Conservation (phyloP, 805 yeast species). For the Suhomyces pyralidae region DNA sequence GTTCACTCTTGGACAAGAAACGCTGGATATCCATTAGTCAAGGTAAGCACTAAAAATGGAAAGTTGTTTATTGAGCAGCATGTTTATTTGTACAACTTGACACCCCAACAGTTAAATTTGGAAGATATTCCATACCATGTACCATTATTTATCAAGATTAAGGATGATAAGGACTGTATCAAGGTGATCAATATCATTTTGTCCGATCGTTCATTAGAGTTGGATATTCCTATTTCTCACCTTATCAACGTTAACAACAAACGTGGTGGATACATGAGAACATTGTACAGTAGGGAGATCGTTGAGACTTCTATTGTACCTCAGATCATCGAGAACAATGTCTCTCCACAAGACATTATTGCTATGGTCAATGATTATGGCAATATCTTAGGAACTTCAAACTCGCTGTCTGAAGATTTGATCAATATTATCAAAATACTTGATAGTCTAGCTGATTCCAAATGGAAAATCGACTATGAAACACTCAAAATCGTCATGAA, state of each 20-base stretch:
- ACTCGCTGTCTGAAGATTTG: conserved; percentile 20
- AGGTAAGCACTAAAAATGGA: conserved; percentile 25
- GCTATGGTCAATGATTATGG: conserved; percentile 41
- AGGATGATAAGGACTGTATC: conserved; percentile 23
- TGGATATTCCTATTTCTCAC: conserved; percentile 27
- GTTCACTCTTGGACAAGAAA: conserved; percentile 59
- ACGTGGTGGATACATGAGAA: conserved; percentile 12
- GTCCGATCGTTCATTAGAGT: conserved; percentile 39
- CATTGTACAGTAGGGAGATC: conserved; percentile 7
- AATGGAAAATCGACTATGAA: conserved; percentile 22
- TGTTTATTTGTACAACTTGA: conserved; percentile 26
- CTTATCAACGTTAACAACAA: conserved; percentile 44
- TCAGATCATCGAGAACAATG: conserved; percentile 9
- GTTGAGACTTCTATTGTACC: conserved; percentile 8
- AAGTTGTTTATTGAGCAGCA: conserved; percentile 38
- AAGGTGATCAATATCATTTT: conserved; percentile 37
- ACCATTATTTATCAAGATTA: conserved; percentile 48
- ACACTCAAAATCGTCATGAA: conserved; percentile 37
- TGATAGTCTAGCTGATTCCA: conserved; percentile 19
- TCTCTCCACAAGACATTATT: conserved; percentile 31
- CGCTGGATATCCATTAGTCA: conserved; percentile 57
- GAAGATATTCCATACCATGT: conserved; percentile 63
- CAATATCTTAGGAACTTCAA: conserved; percentile 29
- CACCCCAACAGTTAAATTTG: conserved; percentile 24
- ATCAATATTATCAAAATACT: conserved; percentile 30